Evolutionary conservation across 352 stramenopile genomes (phyloP).

Genomic region (Phytophthora niederhauseri): DNA sequence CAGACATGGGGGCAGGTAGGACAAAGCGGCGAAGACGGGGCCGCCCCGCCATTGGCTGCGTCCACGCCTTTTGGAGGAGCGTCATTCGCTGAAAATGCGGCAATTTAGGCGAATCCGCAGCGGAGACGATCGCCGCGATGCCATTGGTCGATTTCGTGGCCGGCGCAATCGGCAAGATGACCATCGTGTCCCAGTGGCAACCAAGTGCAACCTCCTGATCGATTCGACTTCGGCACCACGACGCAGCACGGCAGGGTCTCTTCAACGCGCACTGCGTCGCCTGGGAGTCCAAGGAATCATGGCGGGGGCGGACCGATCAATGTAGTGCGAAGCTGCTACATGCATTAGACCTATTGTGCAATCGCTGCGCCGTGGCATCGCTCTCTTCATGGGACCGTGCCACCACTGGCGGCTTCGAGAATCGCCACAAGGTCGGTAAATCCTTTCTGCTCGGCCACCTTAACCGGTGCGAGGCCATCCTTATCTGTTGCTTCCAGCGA

Average conservation of each 20-base stretch:
- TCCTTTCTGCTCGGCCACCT: constrained; percentile 47
- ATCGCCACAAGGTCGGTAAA: constrained; percentile 30
- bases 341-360: background rate
- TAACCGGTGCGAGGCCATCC: constrained; percentile 41
- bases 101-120: constrained; percentile 3
- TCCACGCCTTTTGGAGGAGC: background rate
- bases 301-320: background rate
- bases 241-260: too few species aligned
- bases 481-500: constrained; percentile 41
- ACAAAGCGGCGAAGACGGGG: constrained; percentile 8
- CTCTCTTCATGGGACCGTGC: background rate
- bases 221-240: background rate
- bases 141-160: background rate
- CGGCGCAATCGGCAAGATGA: constrained; percentile 9
- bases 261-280: too few species aligned
- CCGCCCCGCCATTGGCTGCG: constrained; percentile 17
- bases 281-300: too few species aligned
- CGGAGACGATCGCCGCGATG: background rate
- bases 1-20: constrained; percentile 35
- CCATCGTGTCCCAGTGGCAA: background rate
- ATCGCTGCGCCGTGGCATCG: background rate
- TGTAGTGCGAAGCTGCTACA: background rate
- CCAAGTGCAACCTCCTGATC: background rate
- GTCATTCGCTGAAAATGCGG: constrained; percentile 5
- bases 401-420: constrained; percentile 3